phyloP scores from a whole-genome alignment of 768 basidiomycete species.

The Heimioporus sp. region DNA sequence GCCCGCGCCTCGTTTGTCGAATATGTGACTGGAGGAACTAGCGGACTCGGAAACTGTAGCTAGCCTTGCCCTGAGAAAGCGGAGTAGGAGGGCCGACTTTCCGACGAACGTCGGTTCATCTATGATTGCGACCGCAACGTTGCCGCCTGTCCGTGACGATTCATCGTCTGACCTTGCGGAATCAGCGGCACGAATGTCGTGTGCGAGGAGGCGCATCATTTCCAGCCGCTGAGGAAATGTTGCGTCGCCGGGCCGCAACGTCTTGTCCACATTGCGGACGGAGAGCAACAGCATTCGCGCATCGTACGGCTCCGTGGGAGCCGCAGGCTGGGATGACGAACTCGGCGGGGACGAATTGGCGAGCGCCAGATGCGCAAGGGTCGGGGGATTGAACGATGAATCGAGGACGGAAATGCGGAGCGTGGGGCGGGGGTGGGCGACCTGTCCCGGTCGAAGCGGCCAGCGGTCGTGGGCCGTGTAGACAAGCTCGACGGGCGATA shows the following conservation, averaged over 20 bases:
- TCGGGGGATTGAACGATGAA: constrained; percentile 93
- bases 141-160: constrained; percentile 22
- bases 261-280: constrained; percentile 85
- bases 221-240: constrained; percentile 75
- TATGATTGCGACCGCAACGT: constrained; percentile 77
- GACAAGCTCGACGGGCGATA: constrained; percentile 55
- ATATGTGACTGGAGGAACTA: background rate
- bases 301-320: constrained; percentile 44
- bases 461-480: constrained; percentile 60
- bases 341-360: constrained; percentile 40
- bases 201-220: constrained; percentile 78
- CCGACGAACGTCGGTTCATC: constrained; percentile 88
- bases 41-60: constrained; percentile 4
- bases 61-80: constrained; percentile 41
- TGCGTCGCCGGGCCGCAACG: constrained; percentile 66
- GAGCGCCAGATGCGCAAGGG: constrained; percentile 78
- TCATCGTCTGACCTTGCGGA: background rate
- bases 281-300: constrained; percentile 80
- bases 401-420: constrained; percentile 76
- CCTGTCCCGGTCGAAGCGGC: constrained; percentile 48
- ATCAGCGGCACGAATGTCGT: constrained; percentile 34
- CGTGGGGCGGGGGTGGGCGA: constrained; percentile 8
- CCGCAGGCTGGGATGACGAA: constrained; percentile 11
- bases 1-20: constrained; percentile 8
- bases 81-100: constrained; percentile 63